Evolutionary conservation across 2,329 filamentous ascomycete genomes (phyloP).

Genomic region (Nemania bipapillata): DNA sequence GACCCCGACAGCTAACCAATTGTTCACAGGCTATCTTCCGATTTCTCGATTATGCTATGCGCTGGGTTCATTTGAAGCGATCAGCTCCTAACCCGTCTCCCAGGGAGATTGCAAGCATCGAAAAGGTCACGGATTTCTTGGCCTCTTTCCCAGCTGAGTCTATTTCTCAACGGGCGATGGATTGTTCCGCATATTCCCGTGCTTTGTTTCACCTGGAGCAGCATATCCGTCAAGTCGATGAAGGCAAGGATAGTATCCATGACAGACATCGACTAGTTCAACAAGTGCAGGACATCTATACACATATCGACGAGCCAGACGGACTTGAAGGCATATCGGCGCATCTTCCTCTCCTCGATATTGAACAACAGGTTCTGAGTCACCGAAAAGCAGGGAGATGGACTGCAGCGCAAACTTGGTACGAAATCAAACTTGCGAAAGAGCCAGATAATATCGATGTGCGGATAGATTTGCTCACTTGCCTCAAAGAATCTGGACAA

Average conservation of each 20-base stretch:
- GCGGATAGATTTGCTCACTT: slow-evolving; percentile 85
- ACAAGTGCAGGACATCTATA: slow-evolving; percentile 90
- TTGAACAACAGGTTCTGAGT: slow-evolving; percentile 91
- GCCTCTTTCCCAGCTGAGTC: slow-evolving; percentile 77
- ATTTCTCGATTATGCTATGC: slow-evolving; percentile 88
- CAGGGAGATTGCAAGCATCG: slow-evolving; percentile 62
- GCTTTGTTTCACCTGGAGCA: slow-evolving; percentile 96
- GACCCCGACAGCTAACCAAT: slow-evolving; percentile 39
- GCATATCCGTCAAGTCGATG: slow-evolving; percentile 71
- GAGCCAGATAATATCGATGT: slow-evolving; percentile 79
- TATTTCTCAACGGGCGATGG: slow-evolving; percentile 82
- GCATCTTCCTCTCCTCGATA: slow-evolving; percentile 84
- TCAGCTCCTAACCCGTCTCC: slow-evolving; percentile 46
- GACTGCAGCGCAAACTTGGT: slow-evolving; percentile 97
- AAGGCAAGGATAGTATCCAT: slow-evolving; percentile 58
- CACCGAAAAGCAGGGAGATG: slow-evolving; percentile 93
- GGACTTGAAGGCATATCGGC: slow-evolving; percentile 94
- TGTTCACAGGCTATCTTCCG: slow-evolving; percentile 80
- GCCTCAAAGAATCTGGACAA: slow-evolving; percentile 94
- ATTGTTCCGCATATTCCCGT: slow-evolving; percentile 91
- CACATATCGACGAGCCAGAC: slow-evolving; percentile 96
- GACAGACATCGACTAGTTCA: slow-evolving; percentile 75
- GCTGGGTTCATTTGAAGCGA: slow-evolving; percentile 86
- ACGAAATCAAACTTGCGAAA: slow-evolving; percentile 87
- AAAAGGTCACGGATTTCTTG: slow-evolving; percentile 63